Evolutionary conservation across 2,329 filamentous ascomycete genomes (phyloP).

Genomic region (Fusarium sacchari): DNA sequence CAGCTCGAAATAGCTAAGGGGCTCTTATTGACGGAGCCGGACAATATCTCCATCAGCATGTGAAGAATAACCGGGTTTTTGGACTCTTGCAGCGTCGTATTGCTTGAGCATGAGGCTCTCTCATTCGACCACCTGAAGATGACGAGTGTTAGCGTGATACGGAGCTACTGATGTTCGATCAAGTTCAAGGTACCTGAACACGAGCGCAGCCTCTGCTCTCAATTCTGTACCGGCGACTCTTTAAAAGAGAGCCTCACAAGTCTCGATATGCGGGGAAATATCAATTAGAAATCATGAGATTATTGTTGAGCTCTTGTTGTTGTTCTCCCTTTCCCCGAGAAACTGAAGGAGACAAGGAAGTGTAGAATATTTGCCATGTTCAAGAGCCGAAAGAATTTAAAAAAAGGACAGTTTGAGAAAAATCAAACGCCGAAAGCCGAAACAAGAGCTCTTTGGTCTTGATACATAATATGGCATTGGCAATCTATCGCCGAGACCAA

Average conservation of each 20-base stretch:
- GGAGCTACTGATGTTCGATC: neutral
- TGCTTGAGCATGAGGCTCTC: neutral
- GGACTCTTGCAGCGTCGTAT: conserved; percentile 9
- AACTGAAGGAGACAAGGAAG: neutral
- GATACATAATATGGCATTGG: neutral
- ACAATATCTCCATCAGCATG: conserved; percentile 8
- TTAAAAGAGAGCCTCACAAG: neutral
- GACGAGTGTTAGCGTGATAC: conserved; percentile 12
- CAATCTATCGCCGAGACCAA: neutral
- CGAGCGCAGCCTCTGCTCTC: neutral
- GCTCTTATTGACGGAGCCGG: neutral
- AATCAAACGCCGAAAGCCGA: neutral
- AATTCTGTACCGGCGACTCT: neutral
- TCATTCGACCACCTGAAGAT: conserved; percentile 14
- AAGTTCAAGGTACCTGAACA: neutral
- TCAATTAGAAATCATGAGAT: neutral
- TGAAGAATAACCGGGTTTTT: conserved; percentile 20
- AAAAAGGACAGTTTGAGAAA: neutral
- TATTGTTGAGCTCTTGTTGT: neutral
- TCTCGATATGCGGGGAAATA: conserved; percentile 13
- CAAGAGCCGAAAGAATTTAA: neutral
- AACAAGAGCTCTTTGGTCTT: neutral
- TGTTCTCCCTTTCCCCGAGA: neutral
- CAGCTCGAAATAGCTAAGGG: neutral
- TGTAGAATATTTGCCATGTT: neutral